A percentile compares a stretch with the other conserved stretches of the same genome.
These are phyloP conservation scores for Aureobasidium uvarum DNA, from an alignment of 2,329 filamentous ascomycete species.

Conservation along the genomic window DNA sequence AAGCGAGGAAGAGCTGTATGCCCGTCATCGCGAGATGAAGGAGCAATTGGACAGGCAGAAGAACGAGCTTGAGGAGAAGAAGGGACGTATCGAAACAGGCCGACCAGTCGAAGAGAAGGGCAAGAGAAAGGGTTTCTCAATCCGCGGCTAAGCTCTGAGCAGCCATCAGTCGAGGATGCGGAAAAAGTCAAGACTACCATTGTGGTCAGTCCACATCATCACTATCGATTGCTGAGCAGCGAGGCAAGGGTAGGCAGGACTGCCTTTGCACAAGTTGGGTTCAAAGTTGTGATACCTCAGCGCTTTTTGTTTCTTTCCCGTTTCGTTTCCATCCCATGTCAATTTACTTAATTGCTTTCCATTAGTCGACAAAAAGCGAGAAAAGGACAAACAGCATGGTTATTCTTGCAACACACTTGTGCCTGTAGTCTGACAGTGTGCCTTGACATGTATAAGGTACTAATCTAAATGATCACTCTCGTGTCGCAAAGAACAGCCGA, in stretches of 20 bases:
- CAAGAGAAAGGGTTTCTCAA: constrained; percentile 99
- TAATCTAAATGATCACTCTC: background rate
- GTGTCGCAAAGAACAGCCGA: background rate
- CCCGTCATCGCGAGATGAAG: constrained; percentile 99
- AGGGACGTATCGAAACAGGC: constrained; percentile 89
- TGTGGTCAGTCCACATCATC: constrained; percentile 35
- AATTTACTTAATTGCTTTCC: constrained; percentile 27
- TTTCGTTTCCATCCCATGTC: constrained; percentile 27
- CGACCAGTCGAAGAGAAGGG: constrained; percentile 95
- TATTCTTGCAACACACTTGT: constrained; percentile 9
- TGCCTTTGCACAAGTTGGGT: constrained; percentile 29
- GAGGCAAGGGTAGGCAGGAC: constrained; percentile 20
- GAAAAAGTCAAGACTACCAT: constrained; percentile 31
- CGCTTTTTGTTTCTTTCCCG: constrained; percentile 30
- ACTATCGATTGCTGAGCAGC: constrained; percentile 28
- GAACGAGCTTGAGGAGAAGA: constrained; percentile 97
- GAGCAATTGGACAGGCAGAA: constrained; percentile 96
- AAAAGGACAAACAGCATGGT: constrained; percentile 26
- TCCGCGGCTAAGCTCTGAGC: constrained; percentile 55
- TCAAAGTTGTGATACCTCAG: constrained; percentile 37
- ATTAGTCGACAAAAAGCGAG: constrained; percentile 20
- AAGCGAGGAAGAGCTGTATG: constrained; percentile 98
- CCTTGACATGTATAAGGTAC: background rate
- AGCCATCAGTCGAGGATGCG: constrained; percentile 4
- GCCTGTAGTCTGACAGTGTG: background rate